Percentiles rank a stretch among this genome's conserved stretches.
phyloP scores from a whole-genome alignment of 768 basidiomycete species.

The Cystobasidium onofrii region DNA sequence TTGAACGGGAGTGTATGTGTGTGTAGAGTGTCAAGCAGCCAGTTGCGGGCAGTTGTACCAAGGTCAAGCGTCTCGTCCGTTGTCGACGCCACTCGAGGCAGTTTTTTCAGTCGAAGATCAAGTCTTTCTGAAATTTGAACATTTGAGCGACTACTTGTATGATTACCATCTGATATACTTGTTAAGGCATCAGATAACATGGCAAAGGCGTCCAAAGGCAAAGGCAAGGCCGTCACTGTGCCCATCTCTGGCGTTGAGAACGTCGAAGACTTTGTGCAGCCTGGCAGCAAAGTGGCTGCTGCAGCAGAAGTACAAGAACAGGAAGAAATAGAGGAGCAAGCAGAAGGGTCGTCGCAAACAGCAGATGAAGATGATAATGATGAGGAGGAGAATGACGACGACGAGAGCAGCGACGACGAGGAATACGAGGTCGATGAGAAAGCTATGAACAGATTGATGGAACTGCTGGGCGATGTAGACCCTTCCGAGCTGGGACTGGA shows the following conservation, averaged over 20 bases:
- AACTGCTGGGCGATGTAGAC: conserved; percentile 33
- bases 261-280: neutral
- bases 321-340: neutral
- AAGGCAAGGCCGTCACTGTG: conserved; percentile 15
- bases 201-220: conserved; percentile 3
- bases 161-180: no score
- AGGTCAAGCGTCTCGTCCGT: neutral
- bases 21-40: neutral
- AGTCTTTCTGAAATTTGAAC: neutral
- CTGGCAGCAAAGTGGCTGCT: neutral
- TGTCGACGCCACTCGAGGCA: neutral
- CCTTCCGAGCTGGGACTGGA: conserved; percentile 32
- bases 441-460: conserved; percentile 34
- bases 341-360: conserved; percentile 7
- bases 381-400: conserved; percentile 12
- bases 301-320: neutral
- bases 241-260: neutral
- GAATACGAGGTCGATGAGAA: conserved; percentile 33
- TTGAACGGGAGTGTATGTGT: no score
- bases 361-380: conserved; percentile 16
- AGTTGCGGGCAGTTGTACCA: neutral
- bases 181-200: neutral
- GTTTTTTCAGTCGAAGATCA: neutral
- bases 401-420: conserved; percentile 14
- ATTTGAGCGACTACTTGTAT: no score